Conservation (phyloP, 192 early-diverging fungal species). For the Chytriomyces sp. region DNA sequence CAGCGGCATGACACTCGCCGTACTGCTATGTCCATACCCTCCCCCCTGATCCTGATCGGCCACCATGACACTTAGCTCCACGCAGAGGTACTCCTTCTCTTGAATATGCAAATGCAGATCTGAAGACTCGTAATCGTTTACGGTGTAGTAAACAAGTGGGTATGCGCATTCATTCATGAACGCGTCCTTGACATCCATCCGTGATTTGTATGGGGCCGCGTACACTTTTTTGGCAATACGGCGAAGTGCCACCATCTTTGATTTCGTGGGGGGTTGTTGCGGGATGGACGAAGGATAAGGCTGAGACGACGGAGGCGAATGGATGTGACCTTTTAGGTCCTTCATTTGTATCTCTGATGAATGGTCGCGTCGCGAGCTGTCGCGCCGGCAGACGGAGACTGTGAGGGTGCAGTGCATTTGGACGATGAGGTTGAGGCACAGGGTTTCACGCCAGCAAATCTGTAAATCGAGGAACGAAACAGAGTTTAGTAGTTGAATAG, state of each 20-base stretch:
- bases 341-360: background rate
- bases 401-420: constrained; percentile 90
- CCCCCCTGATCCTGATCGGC: constrained; percentile 42
- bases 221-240: constrained; percentile 81
- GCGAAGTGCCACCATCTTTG: constrained; percentile 74
- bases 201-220: constrained; percentile 86
- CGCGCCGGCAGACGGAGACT: constrained; percentile 75
- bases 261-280: constrained; percentile 40
- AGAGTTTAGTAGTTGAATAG: background rate
- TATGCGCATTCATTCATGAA: constrained; percentile 87
- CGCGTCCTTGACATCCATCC: constrained; percentile 86
- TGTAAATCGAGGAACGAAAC: background rate
- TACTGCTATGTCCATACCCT: background rate
- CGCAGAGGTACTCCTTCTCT: constrained; percentile 87
- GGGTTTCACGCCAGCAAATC: constrained; percentile 90
- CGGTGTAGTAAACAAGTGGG: constrained; percentile 89
- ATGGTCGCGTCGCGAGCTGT: background rate
- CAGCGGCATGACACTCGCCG: constrained; percentile 29
- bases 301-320: background rate
- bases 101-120: constrained; percentile 85
- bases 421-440: constrained; percentile 87
- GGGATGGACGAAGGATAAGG: background rate
- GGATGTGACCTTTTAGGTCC: background rate
- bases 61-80: constrained; percentile 80
- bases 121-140: constrained; percentile 89